Conservation (phyloP, 2,329 filamentous ascomycete genomes). For the Fusarium transvaalense region DNA sequence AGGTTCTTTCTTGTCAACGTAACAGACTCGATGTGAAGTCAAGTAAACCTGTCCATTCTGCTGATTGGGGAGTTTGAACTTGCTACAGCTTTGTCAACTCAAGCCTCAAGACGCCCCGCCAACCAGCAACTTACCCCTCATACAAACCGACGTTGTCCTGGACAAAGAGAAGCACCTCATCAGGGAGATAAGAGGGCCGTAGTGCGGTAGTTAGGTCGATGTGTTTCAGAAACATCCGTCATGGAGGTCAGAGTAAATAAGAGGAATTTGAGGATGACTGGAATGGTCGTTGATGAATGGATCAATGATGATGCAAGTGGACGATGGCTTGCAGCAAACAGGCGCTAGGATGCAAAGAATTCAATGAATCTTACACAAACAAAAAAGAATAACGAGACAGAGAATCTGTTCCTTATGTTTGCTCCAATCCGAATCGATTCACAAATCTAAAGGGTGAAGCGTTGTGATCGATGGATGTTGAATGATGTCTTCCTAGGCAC, state of each 20-base stretch:
- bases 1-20: conserved; percentile 89
- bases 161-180: conserved; percentile 95
- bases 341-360: background rate
- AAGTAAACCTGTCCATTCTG: conserved; percentile 97
- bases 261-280: conserved; percentile 3
- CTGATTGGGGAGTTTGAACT: conserved; percentile 93
- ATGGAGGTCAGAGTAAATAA: conserved; percentile 54
- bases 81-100: conserved; percentile 65
- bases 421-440: conserved; percentile 1
- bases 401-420: background rate
- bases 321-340: conserved; percentile 31
- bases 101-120: background rate
- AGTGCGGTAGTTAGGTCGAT: conserved; percentile 96
- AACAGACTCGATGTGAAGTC: conserved; percentile 95
- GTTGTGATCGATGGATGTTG: conserved; percentile 9
- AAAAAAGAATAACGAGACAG: background rate
- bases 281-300: conserved; percentile 9
- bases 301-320: conserved; percentile 41
- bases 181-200: conserved; percentile 89
- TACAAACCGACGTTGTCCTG: conserved; percentile 98
- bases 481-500: conserved; percentile 29
- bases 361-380: background rate
- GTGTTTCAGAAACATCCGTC: conserved; percentile 96
- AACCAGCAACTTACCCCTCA: conserved; percentile 78
- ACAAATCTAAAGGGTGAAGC: conserved; percentile 7